These are phyloP conservation scores for Rhododendron griersonianum DNA, from an alignment of 148 eudicot genomes.

Conservation along the genomic window DNA sequence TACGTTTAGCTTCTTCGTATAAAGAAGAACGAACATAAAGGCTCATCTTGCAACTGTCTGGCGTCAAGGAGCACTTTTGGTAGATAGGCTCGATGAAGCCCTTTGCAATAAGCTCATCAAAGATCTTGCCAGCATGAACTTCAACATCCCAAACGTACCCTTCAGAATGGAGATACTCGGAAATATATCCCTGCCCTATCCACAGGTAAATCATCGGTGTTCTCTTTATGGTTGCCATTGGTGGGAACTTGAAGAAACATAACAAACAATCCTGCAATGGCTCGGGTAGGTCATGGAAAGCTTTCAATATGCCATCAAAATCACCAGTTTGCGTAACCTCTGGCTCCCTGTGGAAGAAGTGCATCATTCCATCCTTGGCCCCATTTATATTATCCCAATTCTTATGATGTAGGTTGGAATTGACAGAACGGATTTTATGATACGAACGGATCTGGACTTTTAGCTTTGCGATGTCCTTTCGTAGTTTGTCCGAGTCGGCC, in stretches of 20 bases:
- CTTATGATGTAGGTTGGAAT: neutral
- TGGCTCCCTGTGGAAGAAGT: neutral
- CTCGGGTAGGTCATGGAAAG: neutral
- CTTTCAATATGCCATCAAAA: neutral
- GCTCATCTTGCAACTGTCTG: neutral
- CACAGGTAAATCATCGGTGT: neutral
- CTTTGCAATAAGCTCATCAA: neutral
- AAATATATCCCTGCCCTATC: neutral
- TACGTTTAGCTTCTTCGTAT: neutral
- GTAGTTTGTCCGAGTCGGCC: neutral
- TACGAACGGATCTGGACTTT: neutral
- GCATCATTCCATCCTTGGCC: neutral
- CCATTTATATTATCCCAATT: neutral
- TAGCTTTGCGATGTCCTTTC: neutral
- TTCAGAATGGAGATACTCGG: too few relatives aligned
- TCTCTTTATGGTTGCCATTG: neutral
- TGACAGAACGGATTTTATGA: neutral
- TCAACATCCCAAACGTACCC: too few relatives aligned
- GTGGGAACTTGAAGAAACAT: neutral
- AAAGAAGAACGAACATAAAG: neutral
- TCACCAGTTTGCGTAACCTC: neutral
- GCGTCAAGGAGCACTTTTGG: constrained; percentile 1
- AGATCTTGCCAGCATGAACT: too few relatives aligned
- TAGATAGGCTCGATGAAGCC: constrained; percentile 19
- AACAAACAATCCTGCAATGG: neutral